A percentile compares a stretch with the other conserved stretches of the same genome.
phyloP scores from a whole-genome alignment of 768 basidiomycete genomes.

The Kwoniella newhampshirensis region DNA sequence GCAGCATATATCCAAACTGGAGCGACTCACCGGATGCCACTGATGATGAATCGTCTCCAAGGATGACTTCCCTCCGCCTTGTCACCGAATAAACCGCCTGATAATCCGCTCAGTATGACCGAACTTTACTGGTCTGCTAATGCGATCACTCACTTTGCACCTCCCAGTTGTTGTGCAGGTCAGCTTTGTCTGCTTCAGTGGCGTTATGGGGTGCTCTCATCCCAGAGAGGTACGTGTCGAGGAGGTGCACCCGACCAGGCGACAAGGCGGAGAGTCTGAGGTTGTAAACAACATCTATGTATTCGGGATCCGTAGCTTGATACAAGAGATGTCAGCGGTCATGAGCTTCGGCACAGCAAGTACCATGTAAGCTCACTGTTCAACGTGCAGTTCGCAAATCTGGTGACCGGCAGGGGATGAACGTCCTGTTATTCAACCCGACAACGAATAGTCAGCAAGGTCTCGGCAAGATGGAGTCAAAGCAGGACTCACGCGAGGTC shows the following conservation, averaged over 20 bases:
- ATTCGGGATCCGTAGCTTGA: constrained; percentile 15
- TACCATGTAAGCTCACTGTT: not conserved
- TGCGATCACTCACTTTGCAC: constrained; percentile 8
- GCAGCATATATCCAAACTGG: too few relatives aligned
- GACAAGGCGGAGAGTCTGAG: constrained; percentile 22
- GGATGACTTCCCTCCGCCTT: constrained; percentile 18
- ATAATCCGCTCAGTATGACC: not conserved
- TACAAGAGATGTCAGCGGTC: constrained; percentile 5
- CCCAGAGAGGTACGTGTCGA: constrained; percentile 2
- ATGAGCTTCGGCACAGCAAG: not conserved
- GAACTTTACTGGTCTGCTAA: not conserved
- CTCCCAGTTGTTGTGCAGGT: constrained; percentile 24
- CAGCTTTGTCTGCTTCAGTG: constrained; percentile 8
- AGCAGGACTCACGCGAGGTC: constrained; percentile 21
- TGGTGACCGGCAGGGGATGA: constrained; percentile 12
- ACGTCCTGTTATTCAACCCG: too few relatives aligned
- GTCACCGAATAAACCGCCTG: constrained; percentile 25
- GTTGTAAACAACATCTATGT: constrained; percentile 15
- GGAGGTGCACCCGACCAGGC: constrained; percentile 14
- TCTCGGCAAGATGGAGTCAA: too few relatives aligned
- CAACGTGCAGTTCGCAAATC: constrained; percentile 6
- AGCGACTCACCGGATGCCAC: constrained; percentile 8
- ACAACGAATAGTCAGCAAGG: too few relatives aligned
- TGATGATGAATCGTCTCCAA: constrained; percentile 16
- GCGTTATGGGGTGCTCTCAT: constrained; percentile 4